phyloP scores from a whole-genome alignment of 1,284 basidiomycete genomes.

The Trichosporon sp. region DNA sequence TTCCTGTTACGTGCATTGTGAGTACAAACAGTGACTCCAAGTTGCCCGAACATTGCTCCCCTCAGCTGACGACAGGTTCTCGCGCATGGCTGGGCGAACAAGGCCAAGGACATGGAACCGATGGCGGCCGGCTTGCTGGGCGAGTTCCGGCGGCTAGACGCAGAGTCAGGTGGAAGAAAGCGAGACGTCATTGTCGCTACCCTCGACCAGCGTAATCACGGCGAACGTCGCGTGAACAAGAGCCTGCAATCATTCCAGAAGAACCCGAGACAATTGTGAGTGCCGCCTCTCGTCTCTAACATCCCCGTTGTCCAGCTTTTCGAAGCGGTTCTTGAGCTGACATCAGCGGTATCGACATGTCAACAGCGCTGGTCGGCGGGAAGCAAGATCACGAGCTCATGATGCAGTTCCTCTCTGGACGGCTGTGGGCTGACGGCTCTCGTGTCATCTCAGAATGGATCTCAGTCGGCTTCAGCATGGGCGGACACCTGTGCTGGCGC shows the following conservation, averaged over 20 bases:
- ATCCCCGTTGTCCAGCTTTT: too few relatives aligned
- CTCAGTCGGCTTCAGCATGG: constrained; percentile 60
- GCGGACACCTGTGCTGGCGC: constrained; percentile 44
- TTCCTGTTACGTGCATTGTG: constrained; percentile 44
- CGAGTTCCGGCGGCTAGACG: constrained; percentile 30
- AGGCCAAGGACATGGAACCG: constrained; percentile 36
- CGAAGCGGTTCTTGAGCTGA: neutral
- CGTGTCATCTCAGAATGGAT: constrained; percentile 69
- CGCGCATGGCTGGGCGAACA: constrained; percentile 32
- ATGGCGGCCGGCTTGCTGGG: constrained; percentile 48
- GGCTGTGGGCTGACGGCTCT: constrained; percentile 74
- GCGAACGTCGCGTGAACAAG: constrained; percentile 52
- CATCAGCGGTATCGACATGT: constrained; percentile 20
- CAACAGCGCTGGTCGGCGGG: constrained; percentile 23
- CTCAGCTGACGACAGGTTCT: constrained; percentile 25
- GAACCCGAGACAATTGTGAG: constrained; percentile 65
- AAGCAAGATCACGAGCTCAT: constrained; percentile 70
- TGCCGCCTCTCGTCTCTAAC: too few relatives aligned
- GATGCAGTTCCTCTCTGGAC: constrained; percentile 76
- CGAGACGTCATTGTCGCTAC: constrained; percentile 53
- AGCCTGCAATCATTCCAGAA: constrained; percentile 66
- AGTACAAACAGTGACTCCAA: neutral
- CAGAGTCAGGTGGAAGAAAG: constrained; percentile 20
- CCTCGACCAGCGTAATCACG: constrained; percentile 75
- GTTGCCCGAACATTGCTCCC: neutral